Percentiles rank a stretch among this genome's conserved stretches.
These are phyloP conservation scores for Aspergillus egyptiacus DNA, from an alignment of 495 filamentous ascomycete genomes.

Conservation along the genomic window DNA sequence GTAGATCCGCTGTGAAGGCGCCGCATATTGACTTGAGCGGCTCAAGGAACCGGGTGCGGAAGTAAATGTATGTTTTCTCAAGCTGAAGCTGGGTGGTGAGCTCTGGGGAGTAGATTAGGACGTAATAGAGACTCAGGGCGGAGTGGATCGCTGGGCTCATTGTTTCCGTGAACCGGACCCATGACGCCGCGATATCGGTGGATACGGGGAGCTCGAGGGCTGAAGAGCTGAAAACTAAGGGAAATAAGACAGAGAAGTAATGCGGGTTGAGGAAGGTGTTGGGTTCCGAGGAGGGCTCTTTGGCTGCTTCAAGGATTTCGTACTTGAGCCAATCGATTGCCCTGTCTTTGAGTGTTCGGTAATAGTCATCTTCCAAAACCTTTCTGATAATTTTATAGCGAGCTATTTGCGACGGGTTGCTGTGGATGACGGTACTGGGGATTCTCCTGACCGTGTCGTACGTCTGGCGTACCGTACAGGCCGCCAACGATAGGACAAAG, in stretches of 20 bases:
- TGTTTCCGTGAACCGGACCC: conserved; percentile 35
- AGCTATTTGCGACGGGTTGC: conserved; percentile 62
- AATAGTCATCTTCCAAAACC: conserved; percentile 68
- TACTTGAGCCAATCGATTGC: conserved; percentile 85
- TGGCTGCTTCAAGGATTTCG: conserved; percentile 57
- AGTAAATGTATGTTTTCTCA: conserved; percentile 32
- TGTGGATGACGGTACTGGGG: conserved; percentile 65
- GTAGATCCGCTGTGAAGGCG: conserved; percentile 32
- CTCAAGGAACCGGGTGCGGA: conserved; percentile 33
- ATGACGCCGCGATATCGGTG: conserved; percentile 30
- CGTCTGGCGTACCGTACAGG: conserved; percentile 57
- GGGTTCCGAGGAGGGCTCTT: conserved; percentile 14
- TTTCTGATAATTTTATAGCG: conserved; percentile 73
- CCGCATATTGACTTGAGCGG: conserved; percentile 31
- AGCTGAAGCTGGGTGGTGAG: conserved; percentile 32
- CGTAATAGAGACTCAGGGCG: conserved; percentile 42
- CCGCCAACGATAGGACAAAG: conserved; percentile 58
- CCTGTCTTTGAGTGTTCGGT: conserved; percentile 69
- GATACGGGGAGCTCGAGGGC: conserved; percentile 19
- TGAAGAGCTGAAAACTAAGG: conserved; percentile 28
- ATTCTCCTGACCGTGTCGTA: conserved; percentile 71
- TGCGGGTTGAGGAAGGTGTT: conserved; percentile 32
- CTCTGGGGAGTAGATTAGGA: conserved; percentile 32
- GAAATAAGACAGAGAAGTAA: conserved; percentile 50
- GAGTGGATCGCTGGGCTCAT: conserved; percentile 35